A percentile compares a stretch with the other conserved stretches of the same genome.
phyloP scores from a whole-genome alignment of 2,329 filamentous ascomycete genomes.

The Penicillium sclerotigenum region DNA sequence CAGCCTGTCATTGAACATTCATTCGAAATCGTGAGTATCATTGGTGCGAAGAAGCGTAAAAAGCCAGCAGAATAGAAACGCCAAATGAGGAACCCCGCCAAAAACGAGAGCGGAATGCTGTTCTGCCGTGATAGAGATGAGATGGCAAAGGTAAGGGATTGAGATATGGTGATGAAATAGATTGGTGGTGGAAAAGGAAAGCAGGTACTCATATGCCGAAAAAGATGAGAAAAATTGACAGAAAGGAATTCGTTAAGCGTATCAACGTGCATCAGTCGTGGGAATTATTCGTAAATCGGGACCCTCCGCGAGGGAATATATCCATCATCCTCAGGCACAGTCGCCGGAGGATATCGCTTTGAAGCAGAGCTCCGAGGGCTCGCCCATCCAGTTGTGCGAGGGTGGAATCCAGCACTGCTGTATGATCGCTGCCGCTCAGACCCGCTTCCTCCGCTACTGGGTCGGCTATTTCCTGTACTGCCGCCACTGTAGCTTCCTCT shows the following conservation, averaged over 20 bases:
- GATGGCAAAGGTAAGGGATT: neutral
- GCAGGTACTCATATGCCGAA: neutral
- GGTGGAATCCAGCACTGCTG: conserved; percentile 16
- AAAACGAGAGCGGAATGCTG: neutral
- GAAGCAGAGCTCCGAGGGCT: conserved; percentile 20
- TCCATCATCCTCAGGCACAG: conserved; percentile 14
- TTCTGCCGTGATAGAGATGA: neutral
- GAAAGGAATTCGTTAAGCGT: neutral
- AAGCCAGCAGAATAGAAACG: neutral
- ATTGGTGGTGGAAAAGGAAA: neutral
- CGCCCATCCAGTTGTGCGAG: conserved; percentile 13
- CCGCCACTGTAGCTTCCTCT: conserved; percentile 24
- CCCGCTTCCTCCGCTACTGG: conserved; percentile 24
- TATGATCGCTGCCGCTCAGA: conserved; percentile 26
- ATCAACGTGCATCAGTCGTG: neutral
- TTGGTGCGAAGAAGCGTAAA: neutral
- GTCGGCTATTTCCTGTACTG: conserved; percentile 17
- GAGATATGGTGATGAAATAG: neutral
- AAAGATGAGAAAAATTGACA: neutral
- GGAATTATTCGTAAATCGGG: conserved; percentile 19
- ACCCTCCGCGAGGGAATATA: conserved; percentile 15
- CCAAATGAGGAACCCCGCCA: neutral
- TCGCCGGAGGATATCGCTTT: conserved; percentile 20
- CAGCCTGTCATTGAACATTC: neutral
- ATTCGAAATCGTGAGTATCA: neutral